Conservation (phyloP, 2,329 filamentous ascomycete species). For the Pyrenophora seminiperda region DNA sequence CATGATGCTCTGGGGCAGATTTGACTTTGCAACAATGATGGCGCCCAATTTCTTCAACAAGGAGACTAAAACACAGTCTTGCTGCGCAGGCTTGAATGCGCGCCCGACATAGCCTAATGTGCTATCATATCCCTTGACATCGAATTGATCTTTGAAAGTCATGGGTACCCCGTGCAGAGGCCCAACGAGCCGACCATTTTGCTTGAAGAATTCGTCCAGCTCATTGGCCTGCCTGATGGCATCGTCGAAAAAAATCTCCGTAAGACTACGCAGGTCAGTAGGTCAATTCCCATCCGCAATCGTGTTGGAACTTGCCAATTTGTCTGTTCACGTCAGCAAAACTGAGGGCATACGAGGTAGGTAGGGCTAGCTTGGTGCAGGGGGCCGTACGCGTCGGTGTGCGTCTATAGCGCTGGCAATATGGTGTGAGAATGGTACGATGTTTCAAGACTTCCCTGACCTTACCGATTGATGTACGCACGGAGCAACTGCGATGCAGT, state of each 20-base stretch:
- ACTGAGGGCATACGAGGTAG: neutral
- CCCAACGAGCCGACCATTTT: constrained; percentile 48
- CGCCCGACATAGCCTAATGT: constrained; percentile 68
- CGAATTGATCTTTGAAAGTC: constrained; percentile 57
- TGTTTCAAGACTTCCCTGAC: constrained; percentile 9
- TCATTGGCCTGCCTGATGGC: constrained; percentile 50
- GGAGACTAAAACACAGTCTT: constrained; percentile 60
- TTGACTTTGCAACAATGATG: constrained; percentile 58
- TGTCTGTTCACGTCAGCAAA: constrained; percentile 48
- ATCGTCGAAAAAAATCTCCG: constrained; percentile 55
- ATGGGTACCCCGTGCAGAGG: constrained; percentile 56
- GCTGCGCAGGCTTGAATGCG: constrained; percentile 57
- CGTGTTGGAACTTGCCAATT: constrained; percentile 47
- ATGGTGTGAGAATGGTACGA: constrained; percentile 47
- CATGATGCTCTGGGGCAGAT: constrained; percentile 63
- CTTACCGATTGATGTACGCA: constrained; percentile 41
- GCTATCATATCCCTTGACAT: constrained; percentile 55
- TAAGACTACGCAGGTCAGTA: constrained; percentile 46
- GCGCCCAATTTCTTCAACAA: constrained; percentile 61
- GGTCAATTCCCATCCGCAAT: constrained; percentile 55
- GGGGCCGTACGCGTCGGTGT: constrained; percentile 34
- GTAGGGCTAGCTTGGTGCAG: neutral
- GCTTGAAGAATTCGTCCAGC: constrained; percentile 49
- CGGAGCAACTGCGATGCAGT: constrained; percentile 36
- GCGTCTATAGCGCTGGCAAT: constrained; percentile 36